Evolutionary conservation across 352 stramenopile genomes (phyloP).

Genomic region (Plasmopara viticola): DNA sequence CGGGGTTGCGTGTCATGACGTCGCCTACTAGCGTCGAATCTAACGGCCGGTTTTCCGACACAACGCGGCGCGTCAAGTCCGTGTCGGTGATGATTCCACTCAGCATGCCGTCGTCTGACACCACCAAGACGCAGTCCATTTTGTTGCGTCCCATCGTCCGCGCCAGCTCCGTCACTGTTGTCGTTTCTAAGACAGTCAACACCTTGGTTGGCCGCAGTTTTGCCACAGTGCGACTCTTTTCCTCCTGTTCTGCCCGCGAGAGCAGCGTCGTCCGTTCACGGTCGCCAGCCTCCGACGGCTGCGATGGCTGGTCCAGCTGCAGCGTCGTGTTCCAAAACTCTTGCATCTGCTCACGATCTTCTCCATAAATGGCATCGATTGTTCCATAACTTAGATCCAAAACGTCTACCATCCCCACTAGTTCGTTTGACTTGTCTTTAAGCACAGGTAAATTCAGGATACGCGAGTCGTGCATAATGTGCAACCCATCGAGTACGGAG

Average conservation of each 20-base stretch:
- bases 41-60: constrained; percentile 70
- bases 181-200: constrained; percentile 76
- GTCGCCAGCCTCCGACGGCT: constrained; percentile 26
- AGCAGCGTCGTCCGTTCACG: constrained; percentile 59
- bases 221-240: constrained; percentile 71
- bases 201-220: constrained; percentile 83
- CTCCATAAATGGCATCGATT: constrained; percentile 83
- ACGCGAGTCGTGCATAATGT: constrained; percentile 87
- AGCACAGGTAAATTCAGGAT: constrained; percentile 79
- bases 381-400: constrained; percentile 82
- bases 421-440: constrained; percentile 49
- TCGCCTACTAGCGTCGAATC: constrained; percentile 64
- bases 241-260: constrained; percentile 47
- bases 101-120: constrained; percentile 83
- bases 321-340: constrained; percentile 87
- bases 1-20: constrained; percentile 81
- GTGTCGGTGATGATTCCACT: constrained; percentile 95
- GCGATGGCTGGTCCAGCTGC: constrained; percentile 62
- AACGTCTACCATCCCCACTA: constrained; percentile 81
- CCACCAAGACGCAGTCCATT: constrained; percentile 90
- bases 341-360: constrained; percentile 84
- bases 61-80: constrained; percentile 75
- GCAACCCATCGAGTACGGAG: constrained; percentile 76
- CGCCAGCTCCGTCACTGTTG: constrained; percentile 81
- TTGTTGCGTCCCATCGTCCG: constrained; percentile 87